Percentiles rank a stretch among this genome's conserved stretches.
phyloP scores from a whole-genome alignment of 2,329 filamentous ascomycete species.

The Juglanconis oblonga region DNA sequence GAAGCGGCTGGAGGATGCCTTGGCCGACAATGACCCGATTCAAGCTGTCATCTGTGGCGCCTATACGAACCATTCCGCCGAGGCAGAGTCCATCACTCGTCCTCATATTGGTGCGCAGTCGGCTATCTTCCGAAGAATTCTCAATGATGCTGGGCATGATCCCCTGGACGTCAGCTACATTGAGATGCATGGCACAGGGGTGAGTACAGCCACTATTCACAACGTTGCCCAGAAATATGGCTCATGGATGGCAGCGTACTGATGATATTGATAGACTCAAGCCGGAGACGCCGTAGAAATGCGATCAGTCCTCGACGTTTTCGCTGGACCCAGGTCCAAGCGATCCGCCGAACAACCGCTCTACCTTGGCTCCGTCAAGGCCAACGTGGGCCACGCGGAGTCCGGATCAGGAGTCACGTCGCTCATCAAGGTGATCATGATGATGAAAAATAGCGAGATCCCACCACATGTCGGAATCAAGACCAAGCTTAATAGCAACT shows the following conservation, averaged over 20 bases:
- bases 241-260: slow-evolving; percentile 28
- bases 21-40: slow-evolving; percentile 44
- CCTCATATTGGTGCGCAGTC: slow-evolving; percentile 69
- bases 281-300: slow-evolving; percentile 82
- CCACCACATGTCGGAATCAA: slow-evolving; percentile 23
- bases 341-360: slow-evolving; percentile 47
- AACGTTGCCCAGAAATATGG: background rate
- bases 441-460: slow-evolving; percentile 20
- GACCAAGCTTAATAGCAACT: slow-evolving; percentile 19
- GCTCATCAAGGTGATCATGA: slow-evolving; percentile 22
- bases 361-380: slow-evolving; percentile 59
- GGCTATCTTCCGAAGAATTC: slow-evolving; percentile 64
- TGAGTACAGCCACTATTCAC: background rate
- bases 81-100: slow-evolving; percentile 60
- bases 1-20: slow-evolving; percentile 44
- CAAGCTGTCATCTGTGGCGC: slow-evolving; percentile 34
- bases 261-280: slow-evolving; percentile 50
- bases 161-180: slow-evolving; percentile 71
- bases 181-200: slow-evolving; percentile 80
- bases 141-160: slow-evolving; percentile 70
- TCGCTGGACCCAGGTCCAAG: slow-evolving; percentile 36
- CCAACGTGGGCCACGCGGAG: slow-evolving; percentile 24
- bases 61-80: slow-evolving; percentile 60
- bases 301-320: slow-evolving; percentile 64
- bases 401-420: slow-evolving; percentile 17